Percentiles rank a stretch among this genome's conserved stretches.
These are phyloP conservation scores for Zygosaccharomyces sapae DNA, from an alignment of 1,139 yeast genomes.

Conservation along the genomic window DNA sequence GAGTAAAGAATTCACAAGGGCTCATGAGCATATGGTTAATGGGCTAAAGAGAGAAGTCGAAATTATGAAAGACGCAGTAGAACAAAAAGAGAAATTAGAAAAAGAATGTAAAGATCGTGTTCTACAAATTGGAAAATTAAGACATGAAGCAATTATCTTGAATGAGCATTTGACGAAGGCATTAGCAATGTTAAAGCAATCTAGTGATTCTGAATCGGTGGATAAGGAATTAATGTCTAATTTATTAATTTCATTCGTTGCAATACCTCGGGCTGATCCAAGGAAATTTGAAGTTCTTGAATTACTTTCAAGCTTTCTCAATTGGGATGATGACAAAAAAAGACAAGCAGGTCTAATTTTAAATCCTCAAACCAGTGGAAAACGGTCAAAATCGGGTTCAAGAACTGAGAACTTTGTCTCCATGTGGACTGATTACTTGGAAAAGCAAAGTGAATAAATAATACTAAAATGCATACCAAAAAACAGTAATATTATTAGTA, in stretches of 20 bases:
- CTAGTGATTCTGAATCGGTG: slow-evolving; percentile 66
- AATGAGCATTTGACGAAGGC: slow-evolving; percentile 95
- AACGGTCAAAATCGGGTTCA: slow-evolving; percentile 30
- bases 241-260: slow-evolving; percentile 75
- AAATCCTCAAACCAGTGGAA: slow-evolving; percentile 23
- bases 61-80: slow-evolving; percentile 22
- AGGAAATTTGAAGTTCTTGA: slow-evolving; percentile 90
- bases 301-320: slow-evolving; percentile 73
- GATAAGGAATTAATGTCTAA: slow-evolving; percentile 88
- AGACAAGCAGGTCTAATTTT: slow-evolving; percentile 77
- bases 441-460: slow-evolving; percentile 55
- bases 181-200: slow-evolving; percentile 70
- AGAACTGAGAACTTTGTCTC: slow-evolving; percentile 71
- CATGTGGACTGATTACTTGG: slow-evolving; percentile 84
- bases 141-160: slow-evolving; percentile 92
- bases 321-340: slow-evolving; percentile 83
- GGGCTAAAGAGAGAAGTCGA: slow-evolving; percentile 19
- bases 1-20: slow-evolving; percentile 16
- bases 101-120: slow-evolving; percentile 67
- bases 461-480: not conserved
- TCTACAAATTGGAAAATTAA: slow-evolving; percentile 75
- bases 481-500: not conserved
- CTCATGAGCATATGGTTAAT: slow-evolving; percentile 14
- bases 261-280: slow-evolving; percentile 87
- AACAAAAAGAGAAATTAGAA: slow-evolving; percentile 40